Evolutionary conservation across 129 eudicot genomes (phyloP), one percentile per base, ranked within the genome.

Genomic region (Flaveria linearis): DNA sequence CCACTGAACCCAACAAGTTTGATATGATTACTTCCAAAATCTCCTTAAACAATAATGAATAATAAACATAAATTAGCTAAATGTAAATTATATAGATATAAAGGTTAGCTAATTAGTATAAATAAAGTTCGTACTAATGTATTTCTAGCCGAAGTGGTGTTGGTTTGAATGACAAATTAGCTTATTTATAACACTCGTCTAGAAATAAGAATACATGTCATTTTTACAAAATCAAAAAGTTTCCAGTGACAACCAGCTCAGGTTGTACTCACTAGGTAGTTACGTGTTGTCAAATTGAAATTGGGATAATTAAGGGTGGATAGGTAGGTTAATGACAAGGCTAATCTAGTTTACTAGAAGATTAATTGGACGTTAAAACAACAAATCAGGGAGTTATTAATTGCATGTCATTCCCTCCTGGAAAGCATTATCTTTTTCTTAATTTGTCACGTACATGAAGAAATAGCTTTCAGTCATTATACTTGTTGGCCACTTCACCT

Each of bases 401-500:
- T 69, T 87, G 85, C 89, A 82, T 78, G 82, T 56, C 72, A 55
- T 73, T 53, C 51, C 83, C 79, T 79, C 61, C 90, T 86, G 89
- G 89, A 83, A 71, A 80, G 85, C 92, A 87, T 84, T 86, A 85
- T 80, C 79, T 50, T 2, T 50, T 16, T 66, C 75, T 61, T 22
- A 57, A 71, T 45, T 75, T 65, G 78, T 52, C 74, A 15, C 41
- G 41, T 36, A 36, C 69, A 55, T 76, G 75, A 67, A 76, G 71
- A 71, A 79, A 47, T 62, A 51, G 71, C 73, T 73, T 61, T 78
- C 36, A 23, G 45, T 58, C 84, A 83, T 79, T 79, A 85, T 79
- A 68, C 86, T 80, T 90, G 93, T 90, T 90, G 84, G 96, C 96
- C 96, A 90, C 96, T 90, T 86, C 12, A 84, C 57, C 81, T 39